phyloP scores from a whole-genome alignment of 768 basidiomycete species.

The Phaffia tasmanica region DNA sequence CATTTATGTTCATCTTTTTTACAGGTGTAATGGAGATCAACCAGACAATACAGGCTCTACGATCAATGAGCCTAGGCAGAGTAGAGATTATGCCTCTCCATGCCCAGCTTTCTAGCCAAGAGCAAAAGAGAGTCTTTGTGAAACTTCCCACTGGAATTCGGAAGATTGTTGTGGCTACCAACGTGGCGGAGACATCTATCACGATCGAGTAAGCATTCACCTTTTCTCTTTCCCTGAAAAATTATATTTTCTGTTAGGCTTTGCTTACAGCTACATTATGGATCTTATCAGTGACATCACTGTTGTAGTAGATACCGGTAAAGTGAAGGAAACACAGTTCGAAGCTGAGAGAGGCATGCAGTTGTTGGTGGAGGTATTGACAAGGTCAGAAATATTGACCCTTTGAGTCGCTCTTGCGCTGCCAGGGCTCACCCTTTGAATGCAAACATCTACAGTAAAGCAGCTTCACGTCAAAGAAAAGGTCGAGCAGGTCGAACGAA shows the following conservation, averaged over 20 bases:
- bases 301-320: conserved; percentile 73
- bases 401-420: background rate
- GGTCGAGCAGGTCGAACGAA: conserved; percentile 82
- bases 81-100: conserved; percentile 58
- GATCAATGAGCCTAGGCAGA: conserved; percentile 28
- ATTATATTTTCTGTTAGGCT: background rate
- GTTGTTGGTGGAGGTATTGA: conserved; percentile 63
- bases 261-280: background rate
- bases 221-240: background rate
- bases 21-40: conserved; percentile 43
- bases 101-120: conserved; percentile 72
- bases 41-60: conserved; percentile 30
- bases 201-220: conserved; percentile 19
- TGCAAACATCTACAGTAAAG: conserved; percentile 48
- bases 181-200: conserved; percentile 66
- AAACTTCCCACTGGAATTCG: conserved; percentile 47
- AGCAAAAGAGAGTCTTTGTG: conserved; percentile 68
- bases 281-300: conserved; percentile 49
- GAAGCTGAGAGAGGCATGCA: conserved; percentile 64
- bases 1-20: conserved; percentile 30
- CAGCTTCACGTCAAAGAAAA: conserved; percentile 69
- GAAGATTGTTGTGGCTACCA: conserved; percentile 82
- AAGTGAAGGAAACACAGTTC: conserved; percentile 68
- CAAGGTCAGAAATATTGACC: conserved; percentile 27
- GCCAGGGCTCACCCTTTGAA: background rate